Evolutionary conservation across 2,329 filamentous ascomycete species (phyloP).

Genomic region (Colletotrichum sp.): DNA sequence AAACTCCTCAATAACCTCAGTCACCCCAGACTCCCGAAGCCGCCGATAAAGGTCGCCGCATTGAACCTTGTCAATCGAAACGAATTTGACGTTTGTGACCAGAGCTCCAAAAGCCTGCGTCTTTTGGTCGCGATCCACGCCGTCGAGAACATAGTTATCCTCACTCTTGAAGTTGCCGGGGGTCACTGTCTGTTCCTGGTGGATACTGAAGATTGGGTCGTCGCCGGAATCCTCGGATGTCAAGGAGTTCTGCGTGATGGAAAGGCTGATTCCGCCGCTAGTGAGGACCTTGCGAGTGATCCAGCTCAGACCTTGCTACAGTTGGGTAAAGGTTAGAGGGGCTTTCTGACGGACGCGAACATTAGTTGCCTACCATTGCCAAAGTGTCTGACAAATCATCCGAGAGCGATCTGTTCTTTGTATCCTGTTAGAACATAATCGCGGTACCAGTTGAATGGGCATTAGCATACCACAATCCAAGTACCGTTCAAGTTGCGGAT

Average conservation of each 20-base stretch:
- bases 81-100: background rate
- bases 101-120: background rate
- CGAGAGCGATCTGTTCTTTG: background rate
- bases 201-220: background rate
- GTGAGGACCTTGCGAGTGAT: background rate
- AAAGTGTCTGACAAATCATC: background rate
- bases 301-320: background rate
- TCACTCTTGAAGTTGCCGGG: background rate
- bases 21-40: background rate
- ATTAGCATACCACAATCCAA: background rate
- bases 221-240: background rate
- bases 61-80: background rate
- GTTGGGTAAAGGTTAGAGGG: background rate
- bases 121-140: background rate
- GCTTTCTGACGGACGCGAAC: background rate
- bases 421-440: background rate
- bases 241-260: background rate
- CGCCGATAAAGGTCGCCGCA: background rate
- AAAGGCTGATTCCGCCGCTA: background rate
- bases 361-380: background rate
- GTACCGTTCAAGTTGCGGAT: background rate
- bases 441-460: background rate
- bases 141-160: background rate
- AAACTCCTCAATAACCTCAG: background rate
- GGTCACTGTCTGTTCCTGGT: background rate